A percentile compares a stretch with the other conserved stretches of the same genome.
These are phyloP conservation scores for Primulina tabacum DNA, from an alignment of 257 asterid genomes.

Conservation along the genomic window DNA sequence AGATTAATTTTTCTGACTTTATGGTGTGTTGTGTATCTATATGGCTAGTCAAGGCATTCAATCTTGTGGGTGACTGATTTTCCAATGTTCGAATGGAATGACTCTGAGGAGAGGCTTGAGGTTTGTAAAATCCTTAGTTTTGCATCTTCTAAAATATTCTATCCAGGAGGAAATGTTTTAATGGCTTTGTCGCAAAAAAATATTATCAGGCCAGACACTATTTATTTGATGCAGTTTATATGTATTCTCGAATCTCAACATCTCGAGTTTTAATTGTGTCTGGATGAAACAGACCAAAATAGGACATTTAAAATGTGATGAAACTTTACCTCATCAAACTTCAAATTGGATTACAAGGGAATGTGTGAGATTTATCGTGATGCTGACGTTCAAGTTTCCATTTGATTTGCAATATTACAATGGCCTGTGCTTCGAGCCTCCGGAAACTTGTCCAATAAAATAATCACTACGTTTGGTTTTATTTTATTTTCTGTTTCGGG, in stretches of 20 bases:
- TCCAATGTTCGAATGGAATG: slow-evolving; percentile 99
- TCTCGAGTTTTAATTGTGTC: not conserved
- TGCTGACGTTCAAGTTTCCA: too few relatives aligned
- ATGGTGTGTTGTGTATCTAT: slow-evolving; percentile 15
- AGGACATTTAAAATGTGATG: not conserved
- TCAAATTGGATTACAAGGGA: not conserved
- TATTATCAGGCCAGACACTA: not conserved
- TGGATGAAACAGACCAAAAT: not conserved
- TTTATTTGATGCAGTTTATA: not conserved
- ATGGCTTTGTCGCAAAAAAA: not conserved
- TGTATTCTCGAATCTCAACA: not conserved
- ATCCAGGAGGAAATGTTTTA: slow-evolving; percentile 7
- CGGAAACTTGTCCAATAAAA: not conserved
- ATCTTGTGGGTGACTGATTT: slow-evolving; percentile 98
- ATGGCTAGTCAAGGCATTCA: slow-evolving; percentile 69
- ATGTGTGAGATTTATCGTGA: not conserved
- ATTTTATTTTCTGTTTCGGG: not conserved
- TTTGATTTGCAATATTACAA: not conserved
- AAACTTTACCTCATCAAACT: slow-evolving; percentile 1
- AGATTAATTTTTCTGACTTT: slow-evolving; percentile 23
- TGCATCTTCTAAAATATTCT: not conserved
- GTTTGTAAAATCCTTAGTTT: slow-evolving; percentile 38
- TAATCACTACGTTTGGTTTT: not conserved
- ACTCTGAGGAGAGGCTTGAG: slow-evolving; percentile 86
- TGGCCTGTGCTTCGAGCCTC: not conserved